Conservation (phyloP, 2,329 filamentous ascomycete genomes). For the Ceratocystis alfenasii region DNA sequence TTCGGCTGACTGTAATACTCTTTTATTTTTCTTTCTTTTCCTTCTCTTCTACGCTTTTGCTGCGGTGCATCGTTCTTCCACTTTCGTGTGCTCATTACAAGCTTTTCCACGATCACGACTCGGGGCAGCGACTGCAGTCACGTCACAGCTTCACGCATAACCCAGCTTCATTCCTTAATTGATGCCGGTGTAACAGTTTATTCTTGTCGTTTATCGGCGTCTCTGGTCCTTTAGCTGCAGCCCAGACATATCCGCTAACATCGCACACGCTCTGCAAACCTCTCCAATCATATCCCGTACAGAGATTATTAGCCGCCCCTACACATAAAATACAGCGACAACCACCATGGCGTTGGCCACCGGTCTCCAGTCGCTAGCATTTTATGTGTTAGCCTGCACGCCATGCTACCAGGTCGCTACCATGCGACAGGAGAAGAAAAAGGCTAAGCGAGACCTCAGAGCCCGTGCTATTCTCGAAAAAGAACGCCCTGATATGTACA, state of each 20-base stretch:
- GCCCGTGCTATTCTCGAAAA: slow-evolving; percentile 53
- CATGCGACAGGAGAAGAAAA: slow-evolving; percentile 56
- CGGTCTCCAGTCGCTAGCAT: slow-evolving; percentile 62
- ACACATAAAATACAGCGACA: slow-evolving; percentile 29
- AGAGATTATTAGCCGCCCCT: background rate
- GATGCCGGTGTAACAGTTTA: slow-evolving; percentile 18
- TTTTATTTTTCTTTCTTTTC: background rate
- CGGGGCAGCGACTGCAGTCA: background rate
- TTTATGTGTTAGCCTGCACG: slow-evolving; percentile 66
- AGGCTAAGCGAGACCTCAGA: slow-evolving; percentile 55
- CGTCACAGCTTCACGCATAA: background rate
- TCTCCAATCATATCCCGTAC: too few species aligned
- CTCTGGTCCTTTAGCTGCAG: background rate
- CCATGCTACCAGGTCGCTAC: slow-evolving; percentile 63
- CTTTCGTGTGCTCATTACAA: background rate
- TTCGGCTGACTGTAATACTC: background rate
- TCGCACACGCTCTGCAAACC: too few species aligned
- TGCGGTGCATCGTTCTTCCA: background rate
- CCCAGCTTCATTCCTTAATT: background rate
- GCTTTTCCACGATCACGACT: background rate
- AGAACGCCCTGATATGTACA: slow-evolving; percentile 61
- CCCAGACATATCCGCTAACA: too few species aligned
- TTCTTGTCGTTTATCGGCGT: slow-evolving; percentile 17
- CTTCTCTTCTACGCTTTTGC: background rate
- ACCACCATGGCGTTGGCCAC: slow-evolving; percentile 37